Percentiles rank a stretch among this genome's conserved stretches.
These are phyloP conservation scores for Avena insularis DNA, from an alignment of 176 grass and related monocot species.

Conservation along the genomic window DNA sequence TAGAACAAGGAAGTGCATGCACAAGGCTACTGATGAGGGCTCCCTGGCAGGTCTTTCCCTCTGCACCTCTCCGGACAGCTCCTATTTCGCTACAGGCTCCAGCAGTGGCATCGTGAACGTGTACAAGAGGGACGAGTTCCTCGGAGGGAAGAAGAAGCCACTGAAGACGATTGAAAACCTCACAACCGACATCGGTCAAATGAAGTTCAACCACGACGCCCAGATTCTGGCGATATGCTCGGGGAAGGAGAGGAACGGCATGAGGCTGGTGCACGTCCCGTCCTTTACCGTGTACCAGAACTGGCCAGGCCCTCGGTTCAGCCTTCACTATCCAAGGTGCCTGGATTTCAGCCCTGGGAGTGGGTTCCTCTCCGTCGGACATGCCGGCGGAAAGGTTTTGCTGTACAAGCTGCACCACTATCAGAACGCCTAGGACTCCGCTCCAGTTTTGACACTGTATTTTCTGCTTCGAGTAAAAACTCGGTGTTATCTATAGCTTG, in stretches of 20 bases:
- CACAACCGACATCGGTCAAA: conserved; percentile 66
- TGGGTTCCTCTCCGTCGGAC: conserved; percentile 76
- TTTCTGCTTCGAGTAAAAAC: conserved; percentile 6
- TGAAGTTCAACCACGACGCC: conserved; percentile 79
- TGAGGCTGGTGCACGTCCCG: conserved; percentile 81
- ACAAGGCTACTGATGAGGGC: conserved; percentile 79
- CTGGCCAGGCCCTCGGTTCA: conserved; percentile 70
- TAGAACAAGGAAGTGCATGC: conserved; percentile 82
- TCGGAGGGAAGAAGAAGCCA: conserved; percentile 76
- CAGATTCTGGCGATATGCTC: conserved; percentile 86
- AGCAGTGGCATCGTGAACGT: conserved; percentile 83
- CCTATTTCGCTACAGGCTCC: conserved; percentile 74
- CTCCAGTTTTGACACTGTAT: conserved; percentile 39
- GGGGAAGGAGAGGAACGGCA: conserved; percentile 67
- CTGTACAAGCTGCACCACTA: conserved; percentile 92
- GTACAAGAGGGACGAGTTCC: conserved; percentile 89
- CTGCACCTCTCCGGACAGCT: conserved; percentile 69
- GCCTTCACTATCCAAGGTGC: conserved; percentile 64
- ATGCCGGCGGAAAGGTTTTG: conserved; percentile 75
- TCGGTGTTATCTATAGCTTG: neutral
- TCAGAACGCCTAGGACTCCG: conserved; percentile 52
- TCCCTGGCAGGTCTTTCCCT: conserved; percentile 61
- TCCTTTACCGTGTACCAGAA: conserved; percentile 83
- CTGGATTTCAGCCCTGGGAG: conserved; percentile 84
- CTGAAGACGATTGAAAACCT: conserved; percentile 79